A percentile compares a stretch with the other conserved stretches of the same genome.
phyloP scores from a whole-genome alignment of 257 asterid species.

The Solanum ossicruentum region DNA sequence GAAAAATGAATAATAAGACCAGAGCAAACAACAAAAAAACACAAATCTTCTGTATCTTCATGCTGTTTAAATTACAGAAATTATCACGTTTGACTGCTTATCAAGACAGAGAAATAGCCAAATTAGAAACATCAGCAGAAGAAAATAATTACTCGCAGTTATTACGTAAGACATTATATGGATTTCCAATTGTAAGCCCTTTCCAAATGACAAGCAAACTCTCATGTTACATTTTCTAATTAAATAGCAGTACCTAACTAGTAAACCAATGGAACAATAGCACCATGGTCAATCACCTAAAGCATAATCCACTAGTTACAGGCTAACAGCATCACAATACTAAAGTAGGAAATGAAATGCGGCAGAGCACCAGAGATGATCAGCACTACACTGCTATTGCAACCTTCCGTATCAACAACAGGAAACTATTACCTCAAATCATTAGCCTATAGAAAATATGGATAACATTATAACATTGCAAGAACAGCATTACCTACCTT shows the following conservation, averaged over 20 bases:
- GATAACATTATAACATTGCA: not conserved
- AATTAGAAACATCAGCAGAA: not conserved
- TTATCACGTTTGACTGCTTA: not conserved
- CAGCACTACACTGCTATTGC: not conserved
- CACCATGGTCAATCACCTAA: not conserved
- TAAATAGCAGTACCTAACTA: not conserved
- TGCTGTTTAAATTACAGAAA: not conserved
- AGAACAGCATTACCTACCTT: slow-evolving; percentile 35
- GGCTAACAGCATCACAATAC: not conserved
- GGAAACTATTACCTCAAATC: not conserved
- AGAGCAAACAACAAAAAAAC: not conserved
- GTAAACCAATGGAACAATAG: not conserved
- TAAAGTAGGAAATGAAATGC: not conserved
- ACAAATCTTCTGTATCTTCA: not conserved
- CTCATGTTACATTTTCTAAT: not conserved
- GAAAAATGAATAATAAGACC: not conserved
- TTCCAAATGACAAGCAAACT: not conserved
- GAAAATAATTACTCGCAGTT: not conserved
- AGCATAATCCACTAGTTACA: not conserved
- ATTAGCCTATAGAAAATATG: not conserved
- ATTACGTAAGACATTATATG: not conserved
- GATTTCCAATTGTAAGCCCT: not conserved
- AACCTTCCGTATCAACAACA: not conserved
- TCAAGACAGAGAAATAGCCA: not conserved
- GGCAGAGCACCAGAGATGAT: not conserved